Percentiles rank a stretch among this genome's conserved stretches.
phyloP scores from a whole-genome alignment of 768 basidiomycete genomes.

The Amanita rubescens region DNA sequence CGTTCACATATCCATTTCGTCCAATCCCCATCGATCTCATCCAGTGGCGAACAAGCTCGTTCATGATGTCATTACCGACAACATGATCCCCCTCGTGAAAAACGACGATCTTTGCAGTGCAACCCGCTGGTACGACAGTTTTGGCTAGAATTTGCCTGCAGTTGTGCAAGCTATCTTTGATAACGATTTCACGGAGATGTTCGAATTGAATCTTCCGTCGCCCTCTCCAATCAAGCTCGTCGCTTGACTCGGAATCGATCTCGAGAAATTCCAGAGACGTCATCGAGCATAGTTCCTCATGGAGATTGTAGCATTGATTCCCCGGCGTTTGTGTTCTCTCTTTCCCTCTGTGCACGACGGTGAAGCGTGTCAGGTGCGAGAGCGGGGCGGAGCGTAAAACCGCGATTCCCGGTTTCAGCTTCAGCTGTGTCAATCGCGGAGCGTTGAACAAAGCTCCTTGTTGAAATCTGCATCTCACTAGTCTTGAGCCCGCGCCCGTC shows the following conservation, averaged over 20 bases:
- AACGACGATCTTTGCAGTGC: background rate
- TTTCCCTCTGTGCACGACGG: background rate
- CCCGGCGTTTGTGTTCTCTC: too few species aligned
- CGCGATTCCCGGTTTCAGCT: background rate
- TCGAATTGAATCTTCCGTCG: background rate
- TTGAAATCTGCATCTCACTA: background rate
- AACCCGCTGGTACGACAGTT: background rate
- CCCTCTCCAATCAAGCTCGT: background rate
- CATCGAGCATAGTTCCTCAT: background rate
- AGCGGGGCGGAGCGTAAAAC: background rate
- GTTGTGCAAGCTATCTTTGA: background rate
- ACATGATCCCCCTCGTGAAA: too few species aligned
- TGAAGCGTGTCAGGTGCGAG: background rate
- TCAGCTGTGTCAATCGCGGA: background rate
- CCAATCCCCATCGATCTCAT: too few species aligned
- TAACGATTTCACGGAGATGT: background rate
- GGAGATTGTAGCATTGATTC: background rate
- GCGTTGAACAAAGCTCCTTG: background rate
- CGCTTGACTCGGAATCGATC: background rate
- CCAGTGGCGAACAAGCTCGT: background rate
- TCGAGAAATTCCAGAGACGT: background rate
- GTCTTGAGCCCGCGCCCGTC: background rate
- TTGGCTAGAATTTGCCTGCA: background rate
- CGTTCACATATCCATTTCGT: too few species aligned
- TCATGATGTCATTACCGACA: too few species aligned